Conservation (phyloP, 1,284 basidiomycete species). For the Papiliotrema nemorosa region DNA sequence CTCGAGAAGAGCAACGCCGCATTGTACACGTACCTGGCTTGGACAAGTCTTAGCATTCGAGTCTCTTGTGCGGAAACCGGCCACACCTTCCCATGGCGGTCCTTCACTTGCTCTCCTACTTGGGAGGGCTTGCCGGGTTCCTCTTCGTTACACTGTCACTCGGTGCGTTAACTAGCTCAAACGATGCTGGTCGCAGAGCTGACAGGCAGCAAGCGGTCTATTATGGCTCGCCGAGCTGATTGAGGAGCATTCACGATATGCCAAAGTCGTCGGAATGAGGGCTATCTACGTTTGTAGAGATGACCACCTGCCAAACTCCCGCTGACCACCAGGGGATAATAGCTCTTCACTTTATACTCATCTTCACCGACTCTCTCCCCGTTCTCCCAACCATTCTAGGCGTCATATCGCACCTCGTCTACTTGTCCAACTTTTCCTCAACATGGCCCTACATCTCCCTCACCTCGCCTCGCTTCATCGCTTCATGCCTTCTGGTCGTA, state of each 20-base stretch:
- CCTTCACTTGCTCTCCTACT: conserved; percentile 55
- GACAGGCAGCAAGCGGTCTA: conserved; percentile 73
- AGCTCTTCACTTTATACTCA: conserved; percentile 68
- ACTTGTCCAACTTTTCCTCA: conserved; percentile 82
- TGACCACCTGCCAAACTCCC: conserved; percentile 1
- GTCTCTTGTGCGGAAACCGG: no score
- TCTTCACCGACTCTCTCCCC: conserved; percentile 74
- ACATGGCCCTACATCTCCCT: conserved; percentile 88
- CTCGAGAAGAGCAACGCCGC: no score
- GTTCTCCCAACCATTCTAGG: conserved; percentile 70
- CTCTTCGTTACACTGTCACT: conserved; percentile 75
- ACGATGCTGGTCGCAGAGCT: background rate
- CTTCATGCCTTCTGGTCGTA: conserved; percentile 77
- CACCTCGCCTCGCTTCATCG: conserved; percentile 73
- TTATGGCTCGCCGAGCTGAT: conserved; percentile 90
- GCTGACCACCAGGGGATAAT: conserved; percentile 63
- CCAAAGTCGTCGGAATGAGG: conserved; percentile 74
- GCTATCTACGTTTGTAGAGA: conserved; percentile 70
- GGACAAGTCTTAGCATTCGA: no score
- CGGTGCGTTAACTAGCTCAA: conserved; percentile 52
- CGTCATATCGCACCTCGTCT: conserved; percentile 74
- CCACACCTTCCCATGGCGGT: conserved; percentile 18
- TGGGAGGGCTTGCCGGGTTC: conserved; percentile 64
- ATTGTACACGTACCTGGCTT: no score
- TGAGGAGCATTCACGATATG: conserved; percentile 78